Evolutionary conservation across 805 yeast species (phyloP).

Genomic region (Nakazawaea molendinolei): DNA sequence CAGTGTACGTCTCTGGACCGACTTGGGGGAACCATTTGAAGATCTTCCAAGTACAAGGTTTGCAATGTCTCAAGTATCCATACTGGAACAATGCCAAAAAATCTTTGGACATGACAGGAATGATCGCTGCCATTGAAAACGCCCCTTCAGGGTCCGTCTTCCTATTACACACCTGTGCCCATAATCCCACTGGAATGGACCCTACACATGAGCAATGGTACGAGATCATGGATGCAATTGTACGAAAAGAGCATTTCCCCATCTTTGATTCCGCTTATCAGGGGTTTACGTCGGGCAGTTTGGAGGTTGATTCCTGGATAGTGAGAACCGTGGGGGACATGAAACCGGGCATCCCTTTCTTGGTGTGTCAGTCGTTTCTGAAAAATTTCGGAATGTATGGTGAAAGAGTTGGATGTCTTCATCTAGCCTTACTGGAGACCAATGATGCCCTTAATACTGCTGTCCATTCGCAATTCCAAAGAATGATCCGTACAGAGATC

Average conservation of each 20-base stretch:
- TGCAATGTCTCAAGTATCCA: constrained; percentile 53
- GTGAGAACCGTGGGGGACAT: constrained; percentile 34
- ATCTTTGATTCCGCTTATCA: constrained; percentile 93
- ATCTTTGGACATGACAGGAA: constrained; percentile 56
- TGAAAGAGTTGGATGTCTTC: constrained; percentile 85
- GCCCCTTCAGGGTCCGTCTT: constrained; percentile 59
- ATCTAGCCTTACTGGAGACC: constrained; percentile 42
- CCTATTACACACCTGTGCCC: constrained; percentile 90
- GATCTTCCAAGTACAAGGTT: constrained; percentile 69
- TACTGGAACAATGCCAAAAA: constrained; percentile 64
- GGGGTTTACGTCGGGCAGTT: constrained; percentile 86
- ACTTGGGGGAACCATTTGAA: constrained; percentile 94
- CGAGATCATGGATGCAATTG: constrained; percentile 57
- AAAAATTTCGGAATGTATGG: constrained; percentile 95
- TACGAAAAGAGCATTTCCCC: constrained; percentile 59
- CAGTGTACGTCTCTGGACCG: constrained; percentile 72
- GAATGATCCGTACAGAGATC: constrained; percentile 76
- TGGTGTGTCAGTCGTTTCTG: constrained; percentile 86
- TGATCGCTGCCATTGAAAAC: constrained; percentile 49
- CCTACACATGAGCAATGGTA: constrained; percentile 80
- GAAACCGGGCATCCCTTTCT: constrained; percentile 42
- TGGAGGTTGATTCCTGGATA: constrained; percentile 57
- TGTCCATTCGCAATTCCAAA: constrained; percentile 71
- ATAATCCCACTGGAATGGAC: constrained; percentile 95
- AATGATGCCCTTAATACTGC: constrained; percentile 27